phyloP scores from a whole-genome alignment of 805 yeast species.

The Ogataea haglerorum region DNA sequence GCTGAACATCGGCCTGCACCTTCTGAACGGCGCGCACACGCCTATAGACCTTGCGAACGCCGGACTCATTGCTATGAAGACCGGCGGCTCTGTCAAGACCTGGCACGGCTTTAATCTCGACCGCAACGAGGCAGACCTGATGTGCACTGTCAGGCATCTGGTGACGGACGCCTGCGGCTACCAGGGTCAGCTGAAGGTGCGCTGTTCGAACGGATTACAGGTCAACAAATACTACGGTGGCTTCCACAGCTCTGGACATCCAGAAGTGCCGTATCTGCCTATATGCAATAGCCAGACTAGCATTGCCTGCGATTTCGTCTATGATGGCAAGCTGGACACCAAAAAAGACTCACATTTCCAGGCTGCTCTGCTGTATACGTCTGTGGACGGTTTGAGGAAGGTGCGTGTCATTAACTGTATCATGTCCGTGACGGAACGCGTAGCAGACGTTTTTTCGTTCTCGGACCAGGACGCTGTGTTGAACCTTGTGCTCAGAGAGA shows the following conservation, averaged over 20 bases:
- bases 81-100: conserved; percentile 67
- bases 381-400: conserved; percentile 68
- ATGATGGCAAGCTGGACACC: conserved; percentile 71
- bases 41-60: conserved; percentile 68
- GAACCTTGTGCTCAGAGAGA: conserved; percentile 52
- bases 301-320: conserved; percentile 65
- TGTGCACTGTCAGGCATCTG: conserved; percentile 55
- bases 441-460: conserved; percentile 71
- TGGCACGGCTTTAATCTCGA: conserved; percentile 67
- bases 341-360: conserved; percentile 85
- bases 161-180: conserved; percentile 58
- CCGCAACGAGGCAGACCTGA: conserved; percentile 63
- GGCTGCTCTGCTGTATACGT: conserved; percentile 83
- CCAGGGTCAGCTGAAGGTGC: conserved; percentile 77
- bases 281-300: conserved; percentile 59
- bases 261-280: conserved; percentile 68
- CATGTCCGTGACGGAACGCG: conserved; percentile 74
- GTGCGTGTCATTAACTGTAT: conserved; percentile 84
- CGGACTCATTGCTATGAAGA: conserved; percentile 56
- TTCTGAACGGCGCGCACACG: conserved; percentile 64
- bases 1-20: conserved; percentile 68
- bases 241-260: conserved; percentile 37
- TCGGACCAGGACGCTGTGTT: conserved; percentile 70
- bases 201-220: conserved; percentile 86
- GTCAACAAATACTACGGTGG: conserved; percentile 72